Evolutionary conservation across 768 basidiomycete genomes (phyloP).

Genomic region (Suillus tomentosus): DNA sequence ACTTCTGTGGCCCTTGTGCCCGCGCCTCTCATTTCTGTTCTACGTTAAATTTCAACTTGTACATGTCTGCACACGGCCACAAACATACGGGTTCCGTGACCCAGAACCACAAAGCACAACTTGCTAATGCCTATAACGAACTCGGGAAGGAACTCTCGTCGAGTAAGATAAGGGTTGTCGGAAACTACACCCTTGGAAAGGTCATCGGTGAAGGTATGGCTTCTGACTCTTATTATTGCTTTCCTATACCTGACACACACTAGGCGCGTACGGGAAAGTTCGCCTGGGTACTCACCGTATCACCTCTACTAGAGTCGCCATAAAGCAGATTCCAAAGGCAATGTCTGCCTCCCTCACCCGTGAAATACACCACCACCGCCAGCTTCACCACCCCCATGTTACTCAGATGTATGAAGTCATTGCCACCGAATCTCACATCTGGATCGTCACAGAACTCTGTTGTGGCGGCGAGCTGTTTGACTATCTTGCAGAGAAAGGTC

Average conservation of each 20-base stretch:
- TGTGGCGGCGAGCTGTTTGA: conserved; percentile 97
- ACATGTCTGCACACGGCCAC: conserved; percentile 58
- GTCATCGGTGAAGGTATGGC: conserved; percentile 90
- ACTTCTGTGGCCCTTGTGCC: conserved; percentile 34
- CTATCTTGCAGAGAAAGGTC: conserved; percentile 94
- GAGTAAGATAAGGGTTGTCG: conserved; percentile 85
- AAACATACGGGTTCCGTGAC: conserved; percentile 61
- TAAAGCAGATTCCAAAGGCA: conserved; percentile 97
- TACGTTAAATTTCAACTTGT: conserved; percentile 30
- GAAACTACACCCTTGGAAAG: conserved; percentile 92
- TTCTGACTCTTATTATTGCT: background rate
- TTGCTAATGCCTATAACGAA: conserved; percentile 95
- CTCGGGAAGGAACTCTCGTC: conserved; percentile 95
- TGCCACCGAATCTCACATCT: conserved; percentile 93
- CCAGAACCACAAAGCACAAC: conserved; percentile 84
- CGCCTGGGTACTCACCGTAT: conserved; percentile 92
- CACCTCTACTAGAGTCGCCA: conserved; percentile 88
- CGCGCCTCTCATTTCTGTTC: conserved; percentile 37
- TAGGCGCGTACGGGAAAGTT: conserved; percentile 95
- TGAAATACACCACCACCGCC: conserved; percentile 98
- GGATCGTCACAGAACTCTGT: conserved; percentile 97
- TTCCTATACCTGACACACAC: conserved; percentile 12
- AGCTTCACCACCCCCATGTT: conserved; percentile 93
- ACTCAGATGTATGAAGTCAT: conserved; percentile 98
- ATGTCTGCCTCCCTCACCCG: conserved; percentile 90